Percentiles rank a stretch among this genome's conserved stretches.
These are phyloP conservation scores for Solanum medicagineum DNA, from an alignment of 257 asterid species.

Conservation along the genomic window DNA sequence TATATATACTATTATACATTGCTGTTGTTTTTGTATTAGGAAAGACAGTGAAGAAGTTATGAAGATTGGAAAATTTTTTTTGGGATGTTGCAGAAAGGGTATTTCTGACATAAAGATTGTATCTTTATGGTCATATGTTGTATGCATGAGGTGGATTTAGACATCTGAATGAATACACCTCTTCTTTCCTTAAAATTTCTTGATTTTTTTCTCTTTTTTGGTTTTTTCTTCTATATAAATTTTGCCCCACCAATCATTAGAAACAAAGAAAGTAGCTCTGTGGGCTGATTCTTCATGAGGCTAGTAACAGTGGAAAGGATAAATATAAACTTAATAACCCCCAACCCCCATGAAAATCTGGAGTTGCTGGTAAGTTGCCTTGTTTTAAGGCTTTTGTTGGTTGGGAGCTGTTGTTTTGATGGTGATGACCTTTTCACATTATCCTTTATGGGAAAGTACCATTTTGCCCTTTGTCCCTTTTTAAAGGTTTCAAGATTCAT, in stretches of 20 bases:
- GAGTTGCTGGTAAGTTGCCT: neutral
- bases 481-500: neutral
- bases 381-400: neutral
- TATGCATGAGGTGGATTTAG: slow-evolving; percentile 2
- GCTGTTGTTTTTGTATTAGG: neutral
- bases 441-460: neutral
- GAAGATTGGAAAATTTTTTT: slow-evolving; percentile 19
- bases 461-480: neutral
- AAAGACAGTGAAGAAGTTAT: slow-evolving; percentile 5
- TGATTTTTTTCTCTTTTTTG: neutral
- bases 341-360: neutral
- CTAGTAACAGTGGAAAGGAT: neutral
- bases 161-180: slow-evolving; percentile 20
- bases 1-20: neutral
- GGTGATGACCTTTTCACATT: neutral
- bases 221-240: slow-evolving; percentile 8
- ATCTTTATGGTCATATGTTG: neutral
- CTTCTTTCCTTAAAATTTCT: neutral
- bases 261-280: neutral
- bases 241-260: slow-evolving; percentile 31
- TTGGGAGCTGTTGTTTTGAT: neutral
- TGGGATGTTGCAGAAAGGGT: slow-evolving; percentile 67
- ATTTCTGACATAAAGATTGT: slow-evolving; percentile 33
- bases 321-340: neutral
- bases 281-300: neutral